Conservation (phyloP, 192 early-diverging fungal genomes). For the Entomortierella chlamydospora region DNA sequence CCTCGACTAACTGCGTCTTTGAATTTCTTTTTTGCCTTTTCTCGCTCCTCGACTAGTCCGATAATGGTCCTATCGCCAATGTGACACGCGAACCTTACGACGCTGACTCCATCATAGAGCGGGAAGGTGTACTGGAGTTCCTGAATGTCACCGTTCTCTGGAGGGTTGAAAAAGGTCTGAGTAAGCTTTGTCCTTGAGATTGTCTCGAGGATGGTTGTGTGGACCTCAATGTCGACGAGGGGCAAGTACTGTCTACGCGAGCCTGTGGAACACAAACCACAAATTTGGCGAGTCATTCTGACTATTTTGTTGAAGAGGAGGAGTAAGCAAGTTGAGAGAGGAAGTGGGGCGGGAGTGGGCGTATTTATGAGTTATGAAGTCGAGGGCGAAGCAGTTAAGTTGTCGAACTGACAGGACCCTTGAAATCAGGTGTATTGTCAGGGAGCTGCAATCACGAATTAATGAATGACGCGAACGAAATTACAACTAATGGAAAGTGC, state of each 20-base stretch:
- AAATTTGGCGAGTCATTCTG: no score
- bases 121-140: conserved; percentile 27
- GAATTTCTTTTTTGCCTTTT: conserved; percentile 10
- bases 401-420: no score
- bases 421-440: no score
- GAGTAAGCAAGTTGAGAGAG: no score
- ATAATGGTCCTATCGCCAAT: conserved; percentile 25
- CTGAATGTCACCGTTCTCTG: conserved; percentile 4
- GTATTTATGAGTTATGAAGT: no score
- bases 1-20: conserved; percentile 22
- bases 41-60: conserved; percentile 28
- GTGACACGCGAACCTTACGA: conserved; percentile 13
- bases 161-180: conserved; percentile 19
- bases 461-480: no score
- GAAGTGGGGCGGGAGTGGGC: no score
- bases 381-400: no score
- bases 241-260: conserved; percentile 4
- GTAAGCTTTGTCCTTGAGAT: conserved; percentile 14
- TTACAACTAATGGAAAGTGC: no score
- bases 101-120: conserved; percentile 31
- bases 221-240: conserved; percentile 15
- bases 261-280: not conserved
- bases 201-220: conserved; percentile 12
- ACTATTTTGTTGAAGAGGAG: no score
- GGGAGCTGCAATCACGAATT: no score